Percentiles rank a stretch among this genome's conserved stretches.
These are phyloP conservation scores for Copromyces sp. DNA, from an alignment of 495 filamentous ascomycete genomes.

Conservation along the genomic window DNA sequence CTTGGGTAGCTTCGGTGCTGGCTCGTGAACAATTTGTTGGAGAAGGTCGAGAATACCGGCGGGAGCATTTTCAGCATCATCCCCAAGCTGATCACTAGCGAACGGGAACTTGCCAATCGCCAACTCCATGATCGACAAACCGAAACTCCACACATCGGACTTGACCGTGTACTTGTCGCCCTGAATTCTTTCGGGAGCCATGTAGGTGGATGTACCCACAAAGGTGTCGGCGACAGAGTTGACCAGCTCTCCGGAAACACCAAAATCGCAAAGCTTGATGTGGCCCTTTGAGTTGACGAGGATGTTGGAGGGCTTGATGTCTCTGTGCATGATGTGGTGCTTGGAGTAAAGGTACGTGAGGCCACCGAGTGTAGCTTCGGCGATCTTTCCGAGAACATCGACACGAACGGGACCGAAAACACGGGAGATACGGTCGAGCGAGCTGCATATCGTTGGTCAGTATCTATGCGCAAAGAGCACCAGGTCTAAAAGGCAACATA, in stretches of 20 bases:
- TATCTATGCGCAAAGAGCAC: not conserved
- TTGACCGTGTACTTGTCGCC: slow-evolving; percentile 95
- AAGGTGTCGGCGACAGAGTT: slow-evolving; percentile 98
- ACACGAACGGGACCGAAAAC: slow-evolving; percentile 91
- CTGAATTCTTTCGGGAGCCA: slow-evolving; percentile 96
- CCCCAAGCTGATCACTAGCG: slow-evolving; percentile 53
- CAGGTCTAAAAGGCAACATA: slow-evolving; percentile 36
- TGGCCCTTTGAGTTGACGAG: slow-evolving; percentile 85
- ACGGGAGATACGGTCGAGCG: slow-evolving; percentile 88
- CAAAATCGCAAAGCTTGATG: slow-evolving; percentile 98
- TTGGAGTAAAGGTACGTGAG: slow-evolving; percentile 88
- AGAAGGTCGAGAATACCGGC: slow-evolving; percentile 93
- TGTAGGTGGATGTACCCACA: slow-evolving; percentile 96
- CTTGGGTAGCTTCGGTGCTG: slow-evolving; percentile 84
- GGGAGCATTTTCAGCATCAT: slow-evolving; percentile 60
- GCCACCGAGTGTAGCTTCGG: slow-evolving; percentile 90
- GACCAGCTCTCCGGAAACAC: slow-evolving; percentile 89
- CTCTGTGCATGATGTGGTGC: slow-evolving; percentile 95
- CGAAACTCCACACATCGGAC: slow-evolving; percentile 97
- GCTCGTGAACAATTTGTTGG: slow-evolving; percentile 95
- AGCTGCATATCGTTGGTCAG: slow-evolving; percentile 47
- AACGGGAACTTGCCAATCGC: slow-evolving; percentile 97
- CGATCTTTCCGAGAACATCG: slow-evolving; percentile 98
- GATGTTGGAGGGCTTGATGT: slow-evolving; percentile 97
- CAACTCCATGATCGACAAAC: slow-evolving; percentile 90